Evolutionary conservation across 2,329 filamentous ascomycete genomes (phyloP), one percentile per base, ranked within the genome.

Genomic region (Chaetothyriales sp.): DNA sequence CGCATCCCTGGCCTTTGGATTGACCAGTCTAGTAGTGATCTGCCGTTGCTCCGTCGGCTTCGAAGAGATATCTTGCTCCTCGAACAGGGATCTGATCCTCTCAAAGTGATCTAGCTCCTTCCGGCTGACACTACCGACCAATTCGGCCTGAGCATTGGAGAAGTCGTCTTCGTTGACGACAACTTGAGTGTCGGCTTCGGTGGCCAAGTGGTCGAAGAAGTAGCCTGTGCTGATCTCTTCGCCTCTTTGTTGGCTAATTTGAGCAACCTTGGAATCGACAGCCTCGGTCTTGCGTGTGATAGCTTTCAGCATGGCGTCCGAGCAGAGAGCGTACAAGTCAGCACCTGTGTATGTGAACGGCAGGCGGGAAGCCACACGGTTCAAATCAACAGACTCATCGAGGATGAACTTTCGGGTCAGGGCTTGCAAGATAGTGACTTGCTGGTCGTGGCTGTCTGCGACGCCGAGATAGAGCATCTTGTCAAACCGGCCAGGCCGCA

Each of bases 391-490:
- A 1, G 80, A 75, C 0, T 87, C 86, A 56, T 87, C 76, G 49
- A 96, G 79, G 2, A 83, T 84, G 68, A 98, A 98, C 69, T 96
- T 98, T 62, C 92, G 78, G 1, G 92, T 96, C 63, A 98, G 71
- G 1, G 92, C 92, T 66, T 96, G 87, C 63, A 98, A 71, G 57
- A 98, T 96, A 19, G 82, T 95, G 55, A 86, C 78, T 69, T 98
- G 92, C 72, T 96, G 96, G 18, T 94, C 86, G 62, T 96, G 90
- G 3, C 89, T 95, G 67, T 98, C 92, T 6, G 87, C 93, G 7
- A 98, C 88, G 36, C 92, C 92, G 10, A 98, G 74, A 63, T 96
- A 98, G 26, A 98, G 77, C 89, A 96, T 94, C 73, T 96, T 96
- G 65, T 98, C 92, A 66, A 98, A 96, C 53, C 90, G 77, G 2